Conservation (phyloP, 257 asterid genomes). For the Ligustrum vulgare region DNA sequence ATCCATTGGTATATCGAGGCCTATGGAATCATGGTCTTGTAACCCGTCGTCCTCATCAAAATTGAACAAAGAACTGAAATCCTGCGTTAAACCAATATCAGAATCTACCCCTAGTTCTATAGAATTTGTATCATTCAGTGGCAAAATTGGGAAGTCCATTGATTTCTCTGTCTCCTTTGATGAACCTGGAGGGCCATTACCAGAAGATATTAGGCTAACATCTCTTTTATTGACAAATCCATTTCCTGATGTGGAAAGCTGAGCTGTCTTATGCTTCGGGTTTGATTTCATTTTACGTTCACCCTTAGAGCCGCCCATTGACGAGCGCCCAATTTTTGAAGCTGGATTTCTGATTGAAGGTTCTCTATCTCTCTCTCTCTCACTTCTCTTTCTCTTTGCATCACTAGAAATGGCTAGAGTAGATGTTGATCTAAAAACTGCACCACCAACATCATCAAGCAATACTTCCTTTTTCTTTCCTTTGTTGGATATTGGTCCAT, state of each 20-base stretch:
- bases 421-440: constrained; percentile 49
- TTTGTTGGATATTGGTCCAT: constrained; percentile 65
- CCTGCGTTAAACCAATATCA: constrained; percentile 69
- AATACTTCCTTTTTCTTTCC: constrained; percentile 82
- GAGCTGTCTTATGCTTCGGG: constrained; percentile 85
- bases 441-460: constrained; percentile 69
- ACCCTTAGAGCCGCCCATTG: constrained; percentile 71
- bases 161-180: constrained; percentile 43
- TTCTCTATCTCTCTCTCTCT: constrained; percentile 39
- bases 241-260: constrained; percentile 72
- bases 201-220: constrained; percentile 47
- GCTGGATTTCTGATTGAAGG: constrained; percentile 33
- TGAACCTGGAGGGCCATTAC: constrained; percentile 36
- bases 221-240: constrained; percentile 56
- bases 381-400: constrained; percentile 88
- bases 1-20: constrained; percentile 89
- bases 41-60: constrained; percentile 77
- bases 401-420: constrained; percentile 60
- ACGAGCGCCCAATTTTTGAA: constrained; percentile 37
- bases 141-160: constrained; percentile 36
- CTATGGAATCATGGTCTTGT: constrained; percentile 62
- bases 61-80: constrained; percentile 81
- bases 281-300: constrained; percentile 79
- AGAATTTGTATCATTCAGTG: constrained; percentile 50
- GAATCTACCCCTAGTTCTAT: constrained; percentile 68